phyloP scores from a whole-genome alignment of 2,329 filamentous ascomycete species.

The Colletotrichum falcatum region DNA sequence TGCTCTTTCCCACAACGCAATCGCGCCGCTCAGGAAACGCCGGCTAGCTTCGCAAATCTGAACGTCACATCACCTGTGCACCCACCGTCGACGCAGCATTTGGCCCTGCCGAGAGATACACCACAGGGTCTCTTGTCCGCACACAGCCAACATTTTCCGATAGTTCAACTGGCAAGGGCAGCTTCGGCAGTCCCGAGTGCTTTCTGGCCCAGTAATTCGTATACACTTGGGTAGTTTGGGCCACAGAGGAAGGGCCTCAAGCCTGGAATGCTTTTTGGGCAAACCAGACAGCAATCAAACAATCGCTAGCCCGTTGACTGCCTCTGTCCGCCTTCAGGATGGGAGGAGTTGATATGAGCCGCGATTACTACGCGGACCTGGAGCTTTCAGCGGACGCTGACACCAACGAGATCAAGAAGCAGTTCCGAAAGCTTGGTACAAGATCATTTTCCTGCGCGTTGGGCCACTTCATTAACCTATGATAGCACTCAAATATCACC shows the following conservation, averaged over 20 bases:
- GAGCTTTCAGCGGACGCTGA: slow-evolving; percentile 77
- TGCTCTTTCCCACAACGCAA: background rate
- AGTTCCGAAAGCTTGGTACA: slow-evolving; percentile 83
- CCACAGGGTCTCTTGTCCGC: background rate
- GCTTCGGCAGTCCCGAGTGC: background rate
- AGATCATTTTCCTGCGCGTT: slow-evolving; percentile 23
- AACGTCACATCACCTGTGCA: slow-evolving; percentile 13
- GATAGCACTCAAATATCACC: slow-evolving; percentile 84
- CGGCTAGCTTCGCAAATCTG: background rate
- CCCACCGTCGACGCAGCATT: background rate
- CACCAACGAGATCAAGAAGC: slow-evolving; percentile 82
- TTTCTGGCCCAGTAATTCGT: background rate
- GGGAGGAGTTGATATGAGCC: slow-evolving; percentile 75
- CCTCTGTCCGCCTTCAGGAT: slow-evolving; percentile 58
- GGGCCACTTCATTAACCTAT: slow-evolving; percentile 44
- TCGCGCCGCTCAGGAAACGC: background rate
- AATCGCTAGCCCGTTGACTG: slow-evolving; percentile 12
- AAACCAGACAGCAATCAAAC: background rate
- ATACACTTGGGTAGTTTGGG: background rate
- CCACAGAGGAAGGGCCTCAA: background rate
- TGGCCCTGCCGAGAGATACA: background rate
- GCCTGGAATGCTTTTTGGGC: slow-evolving; percentile 25
- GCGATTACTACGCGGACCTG: slow-evolving; percentile 89
- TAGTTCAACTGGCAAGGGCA: background rate
- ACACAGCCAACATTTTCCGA: background rate